phyloP scores from a whole-genome alignment of 1,139 yeast genomes.

The Candida glucosophila region DNA sequence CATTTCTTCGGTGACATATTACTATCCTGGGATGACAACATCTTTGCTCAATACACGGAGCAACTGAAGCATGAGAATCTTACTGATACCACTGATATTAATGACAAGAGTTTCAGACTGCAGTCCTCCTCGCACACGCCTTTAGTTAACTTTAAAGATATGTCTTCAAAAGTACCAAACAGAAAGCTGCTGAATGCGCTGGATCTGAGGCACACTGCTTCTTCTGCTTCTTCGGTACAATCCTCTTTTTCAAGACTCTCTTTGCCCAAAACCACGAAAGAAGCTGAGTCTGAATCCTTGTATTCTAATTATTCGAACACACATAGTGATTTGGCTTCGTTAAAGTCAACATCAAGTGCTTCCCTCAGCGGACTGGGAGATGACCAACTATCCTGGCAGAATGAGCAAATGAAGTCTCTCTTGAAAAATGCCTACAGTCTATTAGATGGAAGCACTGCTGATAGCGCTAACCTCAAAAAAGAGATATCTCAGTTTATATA shows the following conservation, averaged over 20 bases:
- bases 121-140: too few species aligned
- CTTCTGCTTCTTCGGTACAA: constrained; percentile 4
- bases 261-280: constrained; percentile 2
- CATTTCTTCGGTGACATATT: constrained; percentile 33
- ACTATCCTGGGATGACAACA: constrained; percentile 27
- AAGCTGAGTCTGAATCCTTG: constrained; percentile 10
- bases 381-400: neutral
- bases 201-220: too few species aligned
- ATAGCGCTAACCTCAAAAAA: constrained; percentile 6
- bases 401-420: constrained; percentile 11
- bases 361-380: neutral
- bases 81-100: too few species aligned
- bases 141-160: too few species aligned
- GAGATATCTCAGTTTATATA: too few species aligned
- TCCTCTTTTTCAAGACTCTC: constrained; percentile 8
- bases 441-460: constrained; percentile 11
- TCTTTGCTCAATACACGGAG: constrained; percentile 11
- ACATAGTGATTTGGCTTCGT: constrained; percentile 2
- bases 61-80: constrained; percentile 1
- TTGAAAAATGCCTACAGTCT: constrained; percentile 17
- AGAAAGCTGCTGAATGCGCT: too few species aligned
- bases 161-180: too few species aligned
- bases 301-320: constrained; percentile 10
- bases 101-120: too few species aligned
- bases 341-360: neutral